Evolutionary conservation across 768 basidiomycete species (phyloP), one percentile per base, ranked within the genome.

Genomic region (Coprinopsis marcescibilis): DNA sequence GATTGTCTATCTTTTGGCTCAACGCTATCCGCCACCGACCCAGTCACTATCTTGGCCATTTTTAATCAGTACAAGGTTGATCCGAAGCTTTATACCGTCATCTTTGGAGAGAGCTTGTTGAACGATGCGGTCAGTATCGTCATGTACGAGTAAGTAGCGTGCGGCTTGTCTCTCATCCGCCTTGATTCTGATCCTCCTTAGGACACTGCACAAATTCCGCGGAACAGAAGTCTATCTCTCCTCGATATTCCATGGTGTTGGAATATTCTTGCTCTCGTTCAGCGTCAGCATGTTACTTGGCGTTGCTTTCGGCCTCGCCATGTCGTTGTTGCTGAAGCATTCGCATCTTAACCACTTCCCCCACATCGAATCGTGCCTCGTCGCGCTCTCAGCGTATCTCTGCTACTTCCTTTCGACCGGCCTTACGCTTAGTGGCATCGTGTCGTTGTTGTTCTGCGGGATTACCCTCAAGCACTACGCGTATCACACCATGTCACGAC

Each of bases 91-190:
- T 98, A 98, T 68, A 87, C 84, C 36, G 79, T 98, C 65, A 99
- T 99, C 54, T 99, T 98, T 59, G 96, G 96, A 21, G 96, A 98
- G 65, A 89, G 85, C 65, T 75, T 99, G 49, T 69, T 99, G 50
- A 99, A 99, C 67, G 96, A 99, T 72, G 96, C 96, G 15, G 96
- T 98, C 59, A 92, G 90, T 76, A 98, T 98, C 71, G 94, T 98
- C 65, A 93, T 99, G 89, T 98, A 98, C 66, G 96, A 99, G 93
- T 97, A 63, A 74, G 93, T 86, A 50, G 23, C 24, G 23, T 13
- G 15, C 23, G 8, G 50, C 43, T 35, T 29, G 34, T 34, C 38
- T 43, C 26, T 4, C 25, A 19, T 26, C 7, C 20, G 29, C 14
- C 2, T 19, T 29, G 23, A 15, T 29, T 19, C 43, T 30, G 40